Percentiles rank a stretch among this genome's conserved stretches.
phyloP scores from a whole-genome alignment of 371 early-diverging fungal genomes.

The Rhizopus microsporus region DNA sequence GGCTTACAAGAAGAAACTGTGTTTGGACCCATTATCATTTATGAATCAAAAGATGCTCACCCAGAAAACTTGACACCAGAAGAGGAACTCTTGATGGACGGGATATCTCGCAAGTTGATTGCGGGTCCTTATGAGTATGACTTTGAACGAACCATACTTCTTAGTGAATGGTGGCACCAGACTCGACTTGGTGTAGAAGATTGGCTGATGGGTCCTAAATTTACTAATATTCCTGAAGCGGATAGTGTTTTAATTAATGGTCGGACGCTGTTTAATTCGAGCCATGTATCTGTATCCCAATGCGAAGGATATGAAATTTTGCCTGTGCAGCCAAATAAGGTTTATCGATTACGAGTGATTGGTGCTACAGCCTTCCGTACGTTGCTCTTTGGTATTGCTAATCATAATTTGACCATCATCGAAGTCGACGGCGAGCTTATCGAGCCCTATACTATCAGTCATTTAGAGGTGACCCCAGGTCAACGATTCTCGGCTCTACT shows the following conservation, averaged over 20 bases:
- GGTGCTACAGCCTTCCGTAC: constrained; percentile 47
- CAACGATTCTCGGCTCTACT: constrained; percentile 47
- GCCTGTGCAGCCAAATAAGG: constrained; percentile 29
- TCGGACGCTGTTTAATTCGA: constrained; percentile 22
- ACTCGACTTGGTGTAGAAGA: constrained; percentile 29
- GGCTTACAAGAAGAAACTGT: constrained; percentile 48
- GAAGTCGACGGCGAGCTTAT: constrained; percentile 48
- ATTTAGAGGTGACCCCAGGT: constrained; percentile 44
- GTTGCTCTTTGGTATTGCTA: constrained; percentile 39
- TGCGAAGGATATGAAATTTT: constrained; percentile 39
- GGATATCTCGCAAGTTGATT: not conserved
- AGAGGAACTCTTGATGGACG: not conserved
- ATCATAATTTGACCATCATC: constrained; percentile 45
- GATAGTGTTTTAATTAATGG: constrained; percentile 51
- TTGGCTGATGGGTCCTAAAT: constrained; percentile 33
- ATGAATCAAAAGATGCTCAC: constrained; percentile 29
- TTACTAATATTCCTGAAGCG: constrained; percentile 38
- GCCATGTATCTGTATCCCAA: constrained; percentile 9
- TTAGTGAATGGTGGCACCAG: constrained; percentile 56
- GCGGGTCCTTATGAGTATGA: constrained; percentile 38
- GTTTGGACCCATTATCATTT: constrained; percentile 51
- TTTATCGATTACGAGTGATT: constrained; percentile 43
- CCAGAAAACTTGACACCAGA: constrained; percentile 16
- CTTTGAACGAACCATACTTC: constrained; percentile 39
- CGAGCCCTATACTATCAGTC: constrained; percentile 29